phyloP scores from a whole-genome alignment of 1,139 yeast species.

The Kodamaea ohmeri region DNA sequence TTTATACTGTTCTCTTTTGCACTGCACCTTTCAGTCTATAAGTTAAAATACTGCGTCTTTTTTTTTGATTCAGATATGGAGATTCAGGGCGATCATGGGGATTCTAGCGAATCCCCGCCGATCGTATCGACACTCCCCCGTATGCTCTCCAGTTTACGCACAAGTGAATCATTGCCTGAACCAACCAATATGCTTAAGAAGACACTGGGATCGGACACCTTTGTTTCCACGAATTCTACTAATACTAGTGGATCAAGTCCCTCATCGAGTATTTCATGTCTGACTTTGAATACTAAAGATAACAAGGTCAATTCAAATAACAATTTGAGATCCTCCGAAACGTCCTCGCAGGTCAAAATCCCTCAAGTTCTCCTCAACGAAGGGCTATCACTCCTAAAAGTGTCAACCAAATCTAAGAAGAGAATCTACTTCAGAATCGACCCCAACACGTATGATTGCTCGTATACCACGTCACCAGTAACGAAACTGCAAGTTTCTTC shows the following conservation, averaged over 20 bases:
- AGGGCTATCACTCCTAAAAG: conserved; percentile 53
- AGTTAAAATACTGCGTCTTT: neutral
- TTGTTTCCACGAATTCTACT: neutral
- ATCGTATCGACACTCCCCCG: conserved; percentile 26
- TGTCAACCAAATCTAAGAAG: conserved; percentile 67
- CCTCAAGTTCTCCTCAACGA: conserved; percentile 35
- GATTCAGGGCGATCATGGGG: conserved; percentile 1
- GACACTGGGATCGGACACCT: conserved; percentile 3
- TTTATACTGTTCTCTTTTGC: too few relatives aligned
- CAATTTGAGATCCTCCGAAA: neutral
- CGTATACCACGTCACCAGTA: conserved; percentile 24
- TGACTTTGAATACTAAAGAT: too few relatives aligned
- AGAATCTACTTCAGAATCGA: conserved; percentile 40
- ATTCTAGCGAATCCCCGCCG: conserved; percentile 19
- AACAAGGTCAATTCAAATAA: too few relatives aligned
- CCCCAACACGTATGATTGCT: conserved; percentile 33
- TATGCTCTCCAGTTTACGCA: conserved; percentile 23
- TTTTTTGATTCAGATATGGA: neutral
- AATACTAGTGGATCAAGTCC: neutral
- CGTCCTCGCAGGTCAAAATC: conserved; percentile 13
- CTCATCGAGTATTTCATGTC: neutral
- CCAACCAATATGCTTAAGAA: conserved; percentile 9
- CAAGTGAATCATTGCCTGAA: conserved; percentile 19
- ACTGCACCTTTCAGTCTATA: neutral
- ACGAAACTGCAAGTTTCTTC: neutral